A percentile compares a stretch with the other conserved stretches of the same genome.
phyloP scores from a whole-genome alignment of 306 rosid species.

The Cajanus cajan region DNA sequence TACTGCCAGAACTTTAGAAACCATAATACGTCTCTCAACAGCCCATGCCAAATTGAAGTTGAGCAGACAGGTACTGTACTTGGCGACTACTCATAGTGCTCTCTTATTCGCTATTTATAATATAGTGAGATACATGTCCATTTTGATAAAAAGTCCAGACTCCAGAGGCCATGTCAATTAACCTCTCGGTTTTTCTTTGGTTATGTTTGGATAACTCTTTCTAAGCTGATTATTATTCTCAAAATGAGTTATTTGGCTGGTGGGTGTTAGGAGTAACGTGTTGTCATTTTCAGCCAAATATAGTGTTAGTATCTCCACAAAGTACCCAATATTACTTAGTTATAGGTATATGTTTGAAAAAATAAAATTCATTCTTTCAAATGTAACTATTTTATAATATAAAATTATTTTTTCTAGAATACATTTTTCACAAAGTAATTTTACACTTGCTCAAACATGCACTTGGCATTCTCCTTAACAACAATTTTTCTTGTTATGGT shows the following conservation, averaged over 20 bases:
- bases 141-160: background rate
- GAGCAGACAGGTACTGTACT: constrained; percentile 65
- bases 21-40: constrained; percentile 95
- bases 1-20: constrained; percentile 97
- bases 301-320: background rate
- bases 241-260: background rate
- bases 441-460: background rate
- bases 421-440: background rate
- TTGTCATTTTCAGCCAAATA: background rate
- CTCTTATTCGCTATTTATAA: background rate
- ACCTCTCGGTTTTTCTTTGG: background rate
- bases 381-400: no score
- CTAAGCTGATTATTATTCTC: background rate
- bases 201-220: background rate
- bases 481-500: background rate
- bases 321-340: background rate
- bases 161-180: background rate
- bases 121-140: background rate
- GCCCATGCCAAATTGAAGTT: constrained; percentile 96
- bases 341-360: background rate
- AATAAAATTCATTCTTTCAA: background rate
- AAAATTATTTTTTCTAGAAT: background rate
- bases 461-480: background rate
- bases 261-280: background rate
- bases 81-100: background rate